Evolutionary conservation across 441 rosid species (phyloP), one percentile per base, ranked within the genome.

Genomic region (Melastoma candidum): DNA sequence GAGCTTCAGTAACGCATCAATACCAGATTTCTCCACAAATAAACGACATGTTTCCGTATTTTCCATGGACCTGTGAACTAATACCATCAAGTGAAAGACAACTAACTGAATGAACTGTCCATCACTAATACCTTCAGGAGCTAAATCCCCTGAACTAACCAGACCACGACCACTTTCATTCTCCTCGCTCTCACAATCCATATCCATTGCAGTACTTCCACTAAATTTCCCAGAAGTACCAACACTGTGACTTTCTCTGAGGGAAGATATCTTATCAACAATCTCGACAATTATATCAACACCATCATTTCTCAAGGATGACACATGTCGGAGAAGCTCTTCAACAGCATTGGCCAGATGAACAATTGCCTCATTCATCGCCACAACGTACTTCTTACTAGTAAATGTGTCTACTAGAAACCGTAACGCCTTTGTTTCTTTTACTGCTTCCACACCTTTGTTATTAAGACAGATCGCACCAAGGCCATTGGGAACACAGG

Each of bases 21-120:
- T 86, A 51, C 99, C 99, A 8, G 90, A 83, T 74, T 93, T 93
- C 78, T 93, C 99, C 65, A 93, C 97, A 73, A 93, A 93, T 64
- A 89, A 72, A 54, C 97, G 79, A 70, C 95, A 89, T 10, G 93
- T 86, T 77, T 93, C 99, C 47, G 97, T 58, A 77, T 93, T 89
- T 71, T 94, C 99, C 78, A 82, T 87, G 51, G 96, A 87, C 66
- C 99, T 79, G 57, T 94, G 97, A 62, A 94, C 93, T 77, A 94
- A 70, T 51, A 94, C 87, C 85, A 90, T 85, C 83, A 94, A 68
- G 73, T 87, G 99, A 77, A 89, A 85, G 63, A 94, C 81, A 73
- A 87, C 74, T 49, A 89, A 74, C 57, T 89, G 99, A 60, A 87
- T 60, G 65, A 87, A 87, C 62, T 94, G 99, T 62, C 85, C 97